Evolutionary conservation across 192 early-diverging fungal genomes (phyloP), one percentile per base, ranked within the genome.

Genomic region (Podochytrium sp.): DNA sequence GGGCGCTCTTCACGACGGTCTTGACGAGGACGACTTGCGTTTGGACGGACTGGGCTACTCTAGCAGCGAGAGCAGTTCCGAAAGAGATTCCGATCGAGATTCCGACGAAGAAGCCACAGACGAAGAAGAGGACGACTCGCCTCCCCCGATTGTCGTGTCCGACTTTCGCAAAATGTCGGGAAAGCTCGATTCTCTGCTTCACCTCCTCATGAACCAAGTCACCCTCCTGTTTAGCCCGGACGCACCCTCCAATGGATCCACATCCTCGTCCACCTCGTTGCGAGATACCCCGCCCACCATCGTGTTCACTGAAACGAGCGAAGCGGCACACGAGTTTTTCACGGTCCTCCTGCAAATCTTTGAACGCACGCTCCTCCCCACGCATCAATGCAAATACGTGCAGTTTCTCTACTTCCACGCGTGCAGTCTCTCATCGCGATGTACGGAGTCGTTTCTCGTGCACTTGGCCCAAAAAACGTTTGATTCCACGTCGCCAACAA

Each of bases 341-440:
- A 62, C 86, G 23, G 77, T 81, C 14, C 76, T 96, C 40, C 73
- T 98, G 18, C 86, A 89, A 27, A 85, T 95, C 33, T 99, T 98
- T 77, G 90, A 92, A 61, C 80, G 86, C 25, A 84, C 87, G 1
- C 85, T 97, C 29, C 75, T 98, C 25, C 90, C 92, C 2, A 99
- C 96, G 0, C 92, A 95, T 76, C 91, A 91, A 68, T 92, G 93
- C 47, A 89, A 94, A 37, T 94, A 95, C 79, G 92, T 92, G 6
- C 97, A 99, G 78, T 99, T 98, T 64, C 69, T 97, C 29, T 76
- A 95, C 30, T 99, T 97, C 72, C 95, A 94, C 80, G 83, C 87
- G 34, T 87, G 90, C 43, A 87, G 91, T 18, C 75, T 89, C 34
- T 87, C 89, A 60, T 33, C 84, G n/a, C 53, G 79, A 59, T 96